phyloP scores from a whole-genome alignment of 2,329 filamentous ascomycete species.

The Trichophyton simii region DNA sequence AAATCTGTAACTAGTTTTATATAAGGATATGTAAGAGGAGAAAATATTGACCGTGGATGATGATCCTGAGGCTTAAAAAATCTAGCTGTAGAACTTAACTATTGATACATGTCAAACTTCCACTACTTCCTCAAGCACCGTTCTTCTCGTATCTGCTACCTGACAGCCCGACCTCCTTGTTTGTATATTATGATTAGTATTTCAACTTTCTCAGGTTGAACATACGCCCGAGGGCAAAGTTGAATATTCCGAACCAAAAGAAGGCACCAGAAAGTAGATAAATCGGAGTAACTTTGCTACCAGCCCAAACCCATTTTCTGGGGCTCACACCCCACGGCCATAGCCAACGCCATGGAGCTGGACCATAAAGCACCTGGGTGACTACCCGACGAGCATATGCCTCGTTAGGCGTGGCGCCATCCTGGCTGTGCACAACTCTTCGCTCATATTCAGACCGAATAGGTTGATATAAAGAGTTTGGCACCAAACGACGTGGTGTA shows the following conservation, averaged over 20 bases:
- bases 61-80: too few species aligned
- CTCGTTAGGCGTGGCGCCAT: constrained; percentile 40
- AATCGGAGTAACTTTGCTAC: constrained; percentile 37
- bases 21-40: constrained; percentile 1
- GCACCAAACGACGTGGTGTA: constrained; percentile 35
- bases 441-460: constrained; percentile 40
- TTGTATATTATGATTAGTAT: constrained; percentile 7
- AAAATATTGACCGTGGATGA: not conserved
- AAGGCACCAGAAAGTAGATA: constrained; percentile 39
- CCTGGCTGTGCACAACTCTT: constrained; percentile 43
- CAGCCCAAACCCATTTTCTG: constrained; percentile 37
- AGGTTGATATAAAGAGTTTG: constrained; percentile 41
- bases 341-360: constrained; percentile 36
- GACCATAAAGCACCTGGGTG: constrained; percentile 37
- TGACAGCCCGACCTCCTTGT: not conserved
- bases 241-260: constrained; percentile 28
- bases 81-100: not conserved
- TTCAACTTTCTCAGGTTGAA: constrained; percentile 41
- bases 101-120: not conserved
- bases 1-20: not conserved
- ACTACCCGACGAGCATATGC: constrained; percentile 46
- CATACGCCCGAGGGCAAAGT: constrained; percentile 35
- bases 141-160: too few species aligned
- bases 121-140: too few species aligned
- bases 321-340: constrained; percentile 34